Percentiles rank a stretch among this genome's conserved stretches.
These are phyloP conservation scores for Warburgia ugandensis DNA, from an alignment of 164 flowering plant genomes.

Conservation along the genomic window DNA sequence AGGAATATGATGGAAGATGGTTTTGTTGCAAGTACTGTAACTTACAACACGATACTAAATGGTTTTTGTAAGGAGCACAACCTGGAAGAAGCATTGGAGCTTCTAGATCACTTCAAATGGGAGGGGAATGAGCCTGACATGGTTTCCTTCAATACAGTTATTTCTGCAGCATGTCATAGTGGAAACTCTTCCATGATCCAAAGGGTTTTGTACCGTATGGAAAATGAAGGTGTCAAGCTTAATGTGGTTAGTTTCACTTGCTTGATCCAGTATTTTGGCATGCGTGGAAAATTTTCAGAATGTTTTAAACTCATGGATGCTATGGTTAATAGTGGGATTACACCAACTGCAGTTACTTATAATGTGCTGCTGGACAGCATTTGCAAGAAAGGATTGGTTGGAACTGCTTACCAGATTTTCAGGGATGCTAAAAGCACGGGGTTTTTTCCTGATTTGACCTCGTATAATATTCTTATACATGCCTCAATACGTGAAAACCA, in stretches of 20 bases:
- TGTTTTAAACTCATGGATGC: conserved; percentile 26
- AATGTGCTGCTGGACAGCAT: conserved; percentile 33
- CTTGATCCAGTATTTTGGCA: conserved; percentile 33
- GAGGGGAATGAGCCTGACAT: conserved; percentile 27
- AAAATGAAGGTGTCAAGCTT: conserved; percentile 26
- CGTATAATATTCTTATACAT: conserved; percentile 43
- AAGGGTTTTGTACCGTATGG: conserved; percentile 31
- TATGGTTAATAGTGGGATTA: conserved; percentile 26
- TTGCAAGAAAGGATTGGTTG: conserved; percentile 30
- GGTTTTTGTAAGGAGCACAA: conserved; percentile 36
- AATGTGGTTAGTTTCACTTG: conserved; percentile 32
- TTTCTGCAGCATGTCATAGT: conserved; percentile 45
- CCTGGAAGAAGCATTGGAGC: conserved; percentile 28
- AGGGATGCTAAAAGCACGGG: conserved; percentile 16
- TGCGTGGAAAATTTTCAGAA: conserved; percentile 25
- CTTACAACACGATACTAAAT: conserved; percentile 43
- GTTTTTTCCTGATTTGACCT: conserved; percentile 22
- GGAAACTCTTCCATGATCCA: conserved; percentile 25
- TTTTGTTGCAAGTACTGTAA: conserved; percentile 28
- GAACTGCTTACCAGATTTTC: conserved; percentile 23
- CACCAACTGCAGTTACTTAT: conserved; percentile 30
- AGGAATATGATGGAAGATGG: conserved; percentile 28
- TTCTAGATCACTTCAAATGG: conserved; percentile 32
- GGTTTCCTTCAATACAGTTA: conserved; percentile 40
- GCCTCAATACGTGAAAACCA: conserved; percentile 22